phyloP scores from a whole-genome alignment of 805 yeast genomes.

The Saturnispora mendoncae region DNA sequence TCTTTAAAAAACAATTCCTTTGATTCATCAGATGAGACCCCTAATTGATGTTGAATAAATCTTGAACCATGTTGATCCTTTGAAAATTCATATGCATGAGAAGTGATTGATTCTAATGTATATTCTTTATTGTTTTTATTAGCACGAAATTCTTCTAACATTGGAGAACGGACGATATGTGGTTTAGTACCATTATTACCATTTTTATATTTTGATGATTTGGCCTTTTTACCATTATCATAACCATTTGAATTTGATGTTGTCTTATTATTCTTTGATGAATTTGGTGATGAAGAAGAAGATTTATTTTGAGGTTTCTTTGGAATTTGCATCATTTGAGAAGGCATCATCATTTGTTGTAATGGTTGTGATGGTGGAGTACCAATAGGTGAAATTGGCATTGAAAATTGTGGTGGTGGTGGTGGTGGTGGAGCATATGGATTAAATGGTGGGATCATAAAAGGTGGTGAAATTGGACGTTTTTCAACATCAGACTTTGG shows the following conservation, averaged over 20 bases:
- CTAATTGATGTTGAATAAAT: conserved; percentile 85
- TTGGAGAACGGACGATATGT: conserved; percentile 64
- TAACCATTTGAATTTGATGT: not conserved
- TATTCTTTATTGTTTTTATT: conserved; percentile 46
- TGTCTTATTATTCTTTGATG: not conserved
- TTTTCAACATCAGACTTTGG: no score
- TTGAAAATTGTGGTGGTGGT: conserved; percentile 9
- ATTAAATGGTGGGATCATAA: conserved; percentile 42
- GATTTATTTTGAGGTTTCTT: not conserved
- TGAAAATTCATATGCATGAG: conserved; percentile 84
- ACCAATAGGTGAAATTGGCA: conserved; percentile 22
- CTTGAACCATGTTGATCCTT: conserved; percentile 97
- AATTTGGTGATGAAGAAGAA: not conserved
- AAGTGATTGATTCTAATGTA: conserved; percentile 64
- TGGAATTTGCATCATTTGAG: conserved; percentile 9
- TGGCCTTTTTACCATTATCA: conserved; percentile 9
- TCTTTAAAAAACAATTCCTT: conserved; percentile 79
- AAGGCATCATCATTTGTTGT: not conserved
- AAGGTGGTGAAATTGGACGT: conserved; percentile 30
- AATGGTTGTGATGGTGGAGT: conserved; percentile 10
- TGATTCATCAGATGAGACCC: conserved; percentile 52
- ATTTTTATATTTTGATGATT: conserved; percentile 20
- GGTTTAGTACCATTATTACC: conserved; percentile 15
- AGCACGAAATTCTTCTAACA: conserved; percentile 76
- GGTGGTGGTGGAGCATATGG: conserved; percentile 32